Evolutionary conservation across 306 rosid species (phyloP).

Genomic region (Rosa chinensis): DNA sequence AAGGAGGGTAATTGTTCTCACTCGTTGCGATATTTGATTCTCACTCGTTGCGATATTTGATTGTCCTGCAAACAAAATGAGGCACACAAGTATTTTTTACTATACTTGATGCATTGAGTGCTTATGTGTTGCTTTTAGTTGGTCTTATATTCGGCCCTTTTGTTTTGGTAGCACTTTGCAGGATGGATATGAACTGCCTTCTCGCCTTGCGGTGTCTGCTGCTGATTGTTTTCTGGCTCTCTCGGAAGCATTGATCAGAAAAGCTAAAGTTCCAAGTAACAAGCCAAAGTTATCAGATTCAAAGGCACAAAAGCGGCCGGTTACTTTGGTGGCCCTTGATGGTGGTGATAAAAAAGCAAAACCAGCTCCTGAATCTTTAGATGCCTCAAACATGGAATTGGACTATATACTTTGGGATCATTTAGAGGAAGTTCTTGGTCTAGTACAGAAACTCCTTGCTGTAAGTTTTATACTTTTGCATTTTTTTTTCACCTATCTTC

Average conservation of each 20-base stretch:
- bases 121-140: neutral
- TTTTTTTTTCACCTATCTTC: neutral
- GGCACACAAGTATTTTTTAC: neutral
- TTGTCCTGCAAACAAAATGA: neutral
- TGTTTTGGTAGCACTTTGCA: constrained; percentile 57
- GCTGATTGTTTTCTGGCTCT: constrained; percentile 79
- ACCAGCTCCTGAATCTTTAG: constrained; percentile 37
- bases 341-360: constrained; percentile 44
- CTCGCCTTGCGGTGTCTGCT: constrained; percentile 85
- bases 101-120: neutral
- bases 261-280: constrained; percentile 37
- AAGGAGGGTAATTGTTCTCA: constrained; percentile 58
- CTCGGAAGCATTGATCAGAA: constrained; percentile 57
- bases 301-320: constrained; percentile 35
- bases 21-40: neutral
- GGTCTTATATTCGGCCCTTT: constrained; percentile 12
- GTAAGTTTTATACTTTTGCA: constrained; percentile 45
- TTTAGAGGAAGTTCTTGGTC: constrained; percentile 53
- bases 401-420: constrained; percentile 65
- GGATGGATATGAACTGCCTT: constrained; percentile 88
- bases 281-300: constrained; percentile 38
- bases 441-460: constrained; percentile 69
- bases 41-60: neutral
- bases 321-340: constrained; percentile 35
- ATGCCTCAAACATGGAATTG: constrained; percentile 41